A percentile compares a stretch with the other conserved stretches of the same genome.
phyloP scores from a whole-genome alignment of 2,329 filamentous ascomycete species.

The Aspergillus sp. region DNA sequence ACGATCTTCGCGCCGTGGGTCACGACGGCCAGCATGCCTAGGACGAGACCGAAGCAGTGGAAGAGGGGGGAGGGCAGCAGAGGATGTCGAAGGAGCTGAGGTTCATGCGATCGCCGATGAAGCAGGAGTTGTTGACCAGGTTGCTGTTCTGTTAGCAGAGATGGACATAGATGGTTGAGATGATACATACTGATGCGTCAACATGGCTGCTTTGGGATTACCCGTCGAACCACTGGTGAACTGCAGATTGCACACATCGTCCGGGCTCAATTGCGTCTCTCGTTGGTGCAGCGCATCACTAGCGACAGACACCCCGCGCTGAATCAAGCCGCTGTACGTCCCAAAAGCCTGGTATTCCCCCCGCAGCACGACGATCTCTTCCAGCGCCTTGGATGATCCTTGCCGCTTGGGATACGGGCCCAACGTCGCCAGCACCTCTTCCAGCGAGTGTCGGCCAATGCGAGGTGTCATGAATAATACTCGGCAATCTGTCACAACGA shows the following conservation, averaged over 20 bases:
- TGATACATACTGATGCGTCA: slow-evolving; percentile 59
- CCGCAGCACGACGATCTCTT: slow-evolving; percentile 58
- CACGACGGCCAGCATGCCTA: slow-evolving; percentile 66
- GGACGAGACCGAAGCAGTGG: slow-evolving; percentile 79
- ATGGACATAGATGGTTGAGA: not conserved
- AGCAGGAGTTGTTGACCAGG: slow-evolving; percentile 60
- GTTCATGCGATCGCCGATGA: slow-evolving; percentile 70
- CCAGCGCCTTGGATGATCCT: slow-evolving; percentile 32
- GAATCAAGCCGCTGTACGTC: slow-evolving; percentile 57
- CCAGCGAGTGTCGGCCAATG: slow-evolving; percentile 64
- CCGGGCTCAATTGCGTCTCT: slow-evolving; percentile 54
- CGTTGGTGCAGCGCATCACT: slow-evolving; percentile 49
- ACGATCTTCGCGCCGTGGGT: slow-evolving; percentile 74
- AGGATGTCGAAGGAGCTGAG: slow-evolving; percentile 63
- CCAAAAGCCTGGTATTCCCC: slow-evolving; percentile 51
- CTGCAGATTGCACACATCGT: slow-evolving; percentile 68
- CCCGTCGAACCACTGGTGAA: slow-evolving; percentile 74
- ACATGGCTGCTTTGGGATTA: slow-evolving; percentile 68
- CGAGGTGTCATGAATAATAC: slow-evolving; percentile 67
- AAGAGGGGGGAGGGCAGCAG: slow-evolving; percentile 82
- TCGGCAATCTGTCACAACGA: slow-evolving; percentile 53
- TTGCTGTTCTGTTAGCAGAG: slow-evolving; percentile 23
- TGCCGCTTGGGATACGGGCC: slow-evolving; percentile 27
- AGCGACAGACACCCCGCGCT: slow-evolving; percentile 46
- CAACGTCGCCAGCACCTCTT: slow-evolving; percentile 53